Evolutionary conservation across 129 eudicot genomes (phyloP).

Genomic region (Rutidosis leptorrhynchoides): DNA sequence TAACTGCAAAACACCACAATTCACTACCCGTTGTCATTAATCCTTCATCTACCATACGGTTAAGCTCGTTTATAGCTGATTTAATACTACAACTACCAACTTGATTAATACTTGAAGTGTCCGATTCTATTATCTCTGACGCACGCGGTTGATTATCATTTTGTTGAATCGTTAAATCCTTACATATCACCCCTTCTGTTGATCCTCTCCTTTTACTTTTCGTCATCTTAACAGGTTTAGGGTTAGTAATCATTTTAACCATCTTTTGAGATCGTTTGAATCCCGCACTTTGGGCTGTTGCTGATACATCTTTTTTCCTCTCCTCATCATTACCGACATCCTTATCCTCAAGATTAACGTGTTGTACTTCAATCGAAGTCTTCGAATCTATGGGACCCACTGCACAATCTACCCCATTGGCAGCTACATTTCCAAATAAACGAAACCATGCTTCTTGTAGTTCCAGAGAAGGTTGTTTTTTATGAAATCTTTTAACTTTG

Average conservation of each 20-base stretch:
- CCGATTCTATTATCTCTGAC: neutral
- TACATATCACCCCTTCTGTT: neutral
- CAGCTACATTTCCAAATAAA: constrained; percentile 16
- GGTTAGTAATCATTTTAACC: constrained; percentile 5
- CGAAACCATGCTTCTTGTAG: constrained; percentile 27
- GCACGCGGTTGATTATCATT: constrained; percentile 16
- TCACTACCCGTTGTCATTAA: constrained; percentile 14
- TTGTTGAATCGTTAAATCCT: neutral
- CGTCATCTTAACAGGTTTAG: constrained; percentile 7
- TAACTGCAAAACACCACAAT: constrained; percentile 23
- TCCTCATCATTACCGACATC: neutral
- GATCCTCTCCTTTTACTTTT: neutral
- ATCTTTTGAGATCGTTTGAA: constrained; percentile 12
- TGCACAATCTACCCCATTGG: neutral
- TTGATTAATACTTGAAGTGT: neutral
- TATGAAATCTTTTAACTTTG: neutral
- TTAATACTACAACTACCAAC: constrained; percentile 17
- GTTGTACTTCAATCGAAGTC: neutral
- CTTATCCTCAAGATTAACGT: constrained; percentile 3
- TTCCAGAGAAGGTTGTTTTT: constrained; percentile 20
- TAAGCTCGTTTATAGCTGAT: constrained; percentile 7
- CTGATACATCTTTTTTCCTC: neutral
- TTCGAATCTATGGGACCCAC: neutral
- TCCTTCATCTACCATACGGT: constrained; percentile 24
- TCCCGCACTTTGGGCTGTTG: constrained; percentile 18